Evolutionary conservation across 345 rosid species (phyloP), one percentile per base, ranked within the genome.

Genomic region (Gossypioides kirkii): DNA sequence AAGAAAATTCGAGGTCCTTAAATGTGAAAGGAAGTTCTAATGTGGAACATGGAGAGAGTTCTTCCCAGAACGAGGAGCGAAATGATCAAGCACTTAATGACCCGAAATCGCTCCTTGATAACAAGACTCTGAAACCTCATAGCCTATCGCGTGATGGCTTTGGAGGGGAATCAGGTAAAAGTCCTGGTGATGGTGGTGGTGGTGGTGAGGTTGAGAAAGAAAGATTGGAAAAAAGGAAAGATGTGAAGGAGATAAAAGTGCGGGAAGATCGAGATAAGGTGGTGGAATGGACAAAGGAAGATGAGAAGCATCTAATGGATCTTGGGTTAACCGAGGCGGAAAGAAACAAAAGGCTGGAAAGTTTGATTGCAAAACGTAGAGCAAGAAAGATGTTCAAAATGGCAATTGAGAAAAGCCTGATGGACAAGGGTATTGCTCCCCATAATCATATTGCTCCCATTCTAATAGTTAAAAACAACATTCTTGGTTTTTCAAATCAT

Each of bases 291-390:
- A 94, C 88, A 1, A 93, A 84, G 66, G 91, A 88, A 77, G 98
- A 95, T 78, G 93, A 92, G 77, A 87, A 90, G 86, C 90, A 92
- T 77, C 80, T 90, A 3, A 88, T 87, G 91, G 97, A 92, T 77
- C 92, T 95, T 7, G 98, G 98, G 36, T 56, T 86, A 50, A 90
- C 99, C 0, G 98, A 95, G 86, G 56, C 87, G 4, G 99, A 95
- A 82, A 77, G 97, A 50, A 92, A 91, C 80, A 87, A 78, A 78
- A 88, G 97, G 79, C 74, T 95, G 52, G 97, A 92, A 85, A 88
- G 83, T 81, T 74, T 95, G 42, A 92, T 92, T 0, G 82, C 91
- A 0, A 92, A 86, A 75, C 81, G 99, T 46, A 75, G 89, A 65
- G 86, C 91, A 4, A 85, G 87, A 78, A 90, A 89, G 71, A 73